Percentiles rank a stretch among this genome's conserved stretches.
phyloP scores from a whole-genome alignment of 2,329 filamentous ascomycete genomes.

The Harringtonia aguacate region DNA sequence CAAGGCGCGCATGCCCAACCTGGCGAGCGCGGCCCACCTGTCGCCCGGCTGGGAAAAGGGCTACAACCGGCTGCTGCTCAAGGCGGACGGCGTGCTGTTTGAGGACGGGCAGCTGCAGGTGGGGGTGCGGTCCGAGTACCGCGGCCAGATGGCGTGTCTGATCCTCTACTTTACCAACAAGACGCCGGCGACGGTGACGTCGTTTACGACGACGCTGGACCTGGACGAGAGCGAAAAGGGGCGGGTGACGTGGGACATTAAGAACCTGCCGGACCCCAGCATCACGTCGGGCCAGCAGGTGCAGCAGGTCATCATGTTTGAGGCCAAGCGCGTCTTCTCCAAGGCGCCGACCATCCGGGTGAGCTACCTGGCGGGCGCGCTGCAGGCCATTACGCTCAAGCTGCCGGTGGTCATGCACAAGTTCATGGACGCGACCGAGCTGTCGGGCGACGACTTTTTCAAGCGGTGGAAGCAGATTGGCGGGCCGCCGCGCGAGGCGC shows the following conservation, averaged over 20 bases:
- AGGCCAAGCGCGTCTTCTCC: slow-evolving; percentile 69
- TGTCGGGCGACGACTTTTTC: slow-evolving; percentile 91
- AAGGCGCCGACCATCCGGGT: slow-evolving; percentile 86
- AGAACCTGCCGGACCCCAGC: slow-evolving; percentile 75
- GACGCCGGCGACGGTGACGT: slow-evolving; percentile 71
- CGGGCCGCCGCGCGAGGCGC: slow-evolving; percentile 73
- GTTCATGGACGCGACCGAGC: slow-evolving; percentile 88
- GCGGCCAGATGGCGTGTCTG: slow-evolving; percentile 87
- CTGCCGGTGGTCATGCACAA: slow-evolving; percentile 84
- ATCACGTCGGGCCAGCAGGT: slow-evolving; percentile 67
- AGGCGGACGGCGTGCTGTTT: slow-evolving; percentile 78
- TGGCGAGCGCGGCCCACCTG: slow-evolving; percentile 84
- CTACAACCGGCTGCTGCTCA: slow-evolving; percentile 72
- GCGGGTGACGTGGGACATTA: slow-evolving; percentile 74
- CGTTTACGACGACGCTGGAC: slow-evolving; percentile 90
- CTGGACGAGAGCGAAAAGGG: slow-evolving; percentile 56
- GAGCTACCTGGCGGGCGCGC: slow-evolving; percentile 84
- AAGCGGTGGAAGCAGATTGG: slow-evolving; percentile 99
- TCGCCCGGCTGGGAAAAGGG: slow-evolving; percentile 92
- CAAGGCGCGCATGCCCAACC: slow-evolving; percentile 59
- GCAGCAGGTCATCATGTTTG: slow-evolving; percentile 92
- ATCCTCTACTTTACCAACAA: slow-evolving; percentile 97
- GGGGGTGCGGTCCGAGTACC: slow-evolving; percentile 85
- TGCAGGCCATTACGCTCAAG: slow-evolving; percentile 87
- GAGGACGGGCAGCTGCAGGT: slow-evolving; percentile 93